Conservation (phyloP, 306 rosid genomes). For the Castanea mollissima region DNA sequence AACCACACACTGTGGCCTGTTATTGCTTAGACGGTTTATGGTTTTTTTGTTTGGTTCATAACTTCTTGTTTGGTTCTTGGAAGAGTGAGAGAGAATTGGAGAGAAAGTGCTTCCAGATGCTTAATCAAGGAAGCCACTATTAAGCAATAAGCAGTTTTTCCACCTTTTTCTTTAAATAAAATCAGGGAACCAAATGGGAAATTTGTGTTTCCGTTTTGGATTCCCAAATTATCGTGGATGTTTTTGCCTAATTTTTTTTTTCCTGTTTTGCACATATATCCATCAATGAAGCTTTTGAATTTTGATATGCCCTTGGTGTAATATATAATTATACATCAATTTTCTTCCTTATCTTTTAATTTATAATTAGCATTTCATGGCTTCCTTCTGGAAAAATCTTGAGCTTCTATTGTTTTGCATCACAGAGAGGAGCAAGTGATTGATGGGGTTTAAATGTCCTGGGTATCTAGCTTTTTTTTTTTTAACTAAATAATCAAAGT, state of each 20-base stretch:
- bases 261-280: neutral
- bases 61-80: conserved; percentile 2
- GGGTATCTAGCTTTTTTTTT: conserved; percentile 12
- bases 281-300: neutral
- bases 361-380: conserved; percentile 3
- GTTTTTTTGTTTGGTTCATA: neutral
- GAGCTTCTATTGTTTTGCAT: conserved; percentile 10
- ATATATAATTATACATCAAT: neutral
- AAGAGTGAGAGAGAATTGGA: neutral
- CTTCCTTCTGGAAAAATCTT: conserved; percentile 2
- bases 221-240: neutral
- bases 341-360: neutral
- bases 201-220: neutral
- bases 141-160: neutral
- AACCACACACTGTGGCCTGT: too few relatives aligned
- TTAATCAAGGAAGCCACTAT: neutral
- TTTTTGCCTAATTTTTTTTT: neutral
- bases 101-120: neutral
- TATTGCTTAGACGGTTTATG: too few relatives aligned
- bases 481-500: neutral
- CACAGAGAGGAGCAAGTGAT: conserved; percentile 20
- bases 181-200: neutral
- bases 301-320: neutral
- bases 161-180: neutral
- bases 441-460: conserved; percentile 28